Percentiles rank a stretch among this genome's conserved stretches.
Conservation (phyloP, 2,329 filamentous ascomycete species). For the Cryoendolithus antarcticus region DNA sequence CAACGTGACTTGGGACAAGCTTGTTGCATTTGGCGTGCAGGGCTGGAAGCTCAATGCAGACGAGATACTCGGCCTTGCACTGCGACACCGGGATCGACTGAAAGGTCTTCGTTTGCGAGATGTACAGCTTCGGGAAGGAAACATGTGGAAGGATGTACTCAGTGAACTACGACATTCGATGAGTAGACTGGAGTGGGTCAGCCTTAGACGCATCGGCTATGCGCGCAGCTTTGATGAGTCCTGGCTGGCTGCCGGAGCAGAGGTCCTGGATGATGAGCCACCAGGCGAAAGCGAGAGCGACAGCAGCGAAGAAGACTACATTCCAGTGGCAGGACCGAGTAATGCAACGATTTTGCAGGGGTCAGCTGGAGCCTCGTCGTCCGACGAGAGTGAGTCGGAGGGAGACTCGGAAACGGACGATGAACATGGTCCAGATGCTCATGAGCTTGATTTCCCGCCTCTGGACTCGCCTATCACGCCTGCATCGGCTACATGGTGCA, state of each 20-base stretch:
- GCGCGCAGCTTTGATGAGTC: constrained; percentile 39
- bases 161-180: constrained; percentile 44
- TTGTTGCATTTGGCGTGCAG: constrained; percentile 53
- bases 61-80: constrained; percentile 47
- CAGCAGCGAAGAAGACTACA: constrained; percentile 23
- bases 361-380: too few species aligned
- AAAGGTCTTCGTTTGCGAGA: constrained; percentile 48
- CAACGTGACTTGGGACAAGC: constrained; percentile 45
- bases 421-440: constrained; percentile 26
- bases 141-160: constrained; percentile 50
- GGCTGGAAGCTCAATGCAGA: constrained; percentile 49
- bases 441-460: constrained; percentile 34
- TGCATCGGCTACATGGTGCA: constrained; percentile 34
- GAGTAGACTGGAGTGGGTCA: constrained; percentile 48
- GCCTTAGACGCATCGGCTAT: constrained; percentile 49
- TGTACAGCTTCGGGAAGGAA: constrained; percentile 48
- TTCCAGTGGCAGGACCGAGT: constrained; percentile 4
- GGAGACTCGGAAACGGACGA: constrained; percentile 21
- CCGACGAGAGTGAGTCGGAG: constrained; percentile 3
- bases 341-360: not conserved
- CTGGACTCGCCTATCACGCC: constrained; percentile 32
- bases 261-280: constrained; percentile 32
- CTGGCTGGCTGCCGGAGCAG: constrained; percentile 27
- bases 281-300: constrained; percentile 31
- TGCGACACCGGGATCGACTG: constrained; percentile 43